Conservation (phyloP, 441 rosid species). For the Syzygium syzygioides region DNA sequence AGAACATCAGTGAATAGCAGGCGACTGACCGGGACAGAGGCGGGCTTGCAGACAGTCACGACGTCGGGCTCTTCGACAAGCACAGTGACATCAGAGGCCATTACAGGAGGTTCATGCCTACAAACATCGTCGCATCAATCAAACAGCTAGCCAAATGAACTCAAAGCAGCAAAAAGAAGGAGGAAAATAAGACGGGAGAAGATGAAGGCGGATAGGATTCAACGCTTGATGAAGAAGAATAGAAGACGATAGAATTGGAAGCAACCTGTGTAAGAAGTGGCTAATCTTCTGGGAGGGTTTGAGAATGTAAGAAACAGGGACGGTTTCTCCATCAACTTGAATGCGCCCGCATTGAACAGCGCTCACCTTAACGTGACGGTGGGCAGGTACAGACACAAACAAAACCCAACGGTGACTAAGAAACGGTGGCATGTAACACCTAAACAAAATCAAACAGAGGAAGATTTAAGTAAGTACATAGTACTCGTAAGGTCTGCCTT, state of each 20-base stretch:
- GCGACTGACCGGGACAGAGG: slow-evolving; percentile 77
- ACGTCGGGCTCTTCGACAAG: slow-evolving; percentile 70
- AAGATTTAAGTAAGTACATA: slow-evolving; percentile 36
- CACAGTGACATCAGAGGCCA: slow-evolving; percentile 50
- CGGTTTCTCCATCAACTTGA: slow-evolving; percentile 71
- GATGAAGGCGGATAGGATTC: neutral
- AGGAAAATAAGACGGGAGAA: neutral
- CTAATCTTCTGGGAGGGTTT: slow-evolving; percentile 81
- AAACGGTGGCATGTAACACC: neutral
- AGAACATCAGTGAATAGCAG: neutral
- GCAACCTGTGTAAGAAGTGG: slow-evolving; percentile 85
- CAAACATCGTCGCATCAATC: slow-evolving; percentile 28
- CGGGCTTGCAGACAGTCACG: slow-evolving; percentile 81
- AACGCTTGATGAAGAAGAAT: neutral
- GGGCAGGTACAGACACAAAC: neutral
- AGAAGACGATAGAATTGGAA: neutral
- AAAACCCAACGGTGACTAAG: neutral
- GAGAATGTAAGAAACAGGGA: slow-evolving; percentile 69
- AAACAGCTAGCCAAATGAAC: neutral
- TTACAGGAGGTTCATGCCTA: slow-evolving; percentile 95
- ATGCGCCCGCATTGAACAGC: slow-evolving; percentile 90
- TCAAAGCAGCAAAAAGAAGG: neutral
- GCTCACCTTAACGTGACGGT: slow-evolving; percentile 39
- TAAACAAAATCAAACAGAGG: neutral
- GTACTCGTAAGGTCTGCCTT: slow-evolving; percentile 79